Conservation (phyloP, 495 filamentous ascomycete species). For the Neurospora cerealis region DNA sequence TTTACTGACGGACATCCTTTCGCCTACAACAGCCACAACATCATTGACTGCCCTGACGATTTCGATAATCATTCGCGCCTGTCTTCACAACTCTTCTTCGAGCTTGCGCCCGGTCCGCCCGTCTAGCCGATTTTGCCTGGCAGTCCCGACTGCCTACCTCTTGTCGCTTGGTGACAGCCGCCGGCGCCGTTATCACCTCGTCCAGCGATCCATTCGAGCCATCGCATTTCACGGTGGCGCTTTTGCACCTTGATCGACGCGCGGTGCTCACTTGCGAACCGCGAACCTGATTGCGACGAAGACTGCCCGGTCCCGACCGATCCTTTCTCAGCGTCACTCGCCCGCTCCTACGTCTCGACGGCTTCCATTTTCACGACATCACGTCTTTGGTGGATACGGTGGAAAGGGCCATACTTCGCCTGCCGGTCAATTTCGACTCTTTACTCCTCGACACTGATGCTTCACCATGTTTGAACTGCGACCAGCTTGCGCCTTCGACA, state of each 20-base stretch:
- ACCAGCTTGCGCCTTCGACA: slow-evolving; percentile 22
- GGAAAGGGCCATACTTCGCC: background rate
- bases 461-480: slow-evolving; percentile 40
- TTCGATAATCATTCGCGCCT: background rate
- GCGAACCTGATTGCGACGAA: background rate
- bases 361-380: background rate
- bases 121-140: background rate
- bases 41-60: background rate
- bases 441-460: slow-evolving; percentile 18
- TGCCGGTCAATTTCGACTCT: background rate
- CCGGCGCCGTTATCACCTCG: background rate
- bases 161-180: background rate
- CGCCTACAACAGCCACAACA: background rate
- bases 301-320: background rate
- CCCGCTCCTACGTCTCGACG: background rate
- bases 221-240: background rate
- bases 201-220: background rate
- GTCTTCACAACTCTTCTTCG: background rate
- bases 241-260: background rate
- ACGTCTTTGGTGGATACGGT: background rate
- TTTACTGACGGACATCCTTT: background rate
- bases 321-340: background rate
- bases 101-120: background rate
- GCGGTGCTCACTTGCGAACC: background rate
- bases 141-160: background rate